Percentiles rank a stretch among this genome's conserved stretches.
These are phyloP conservation scores for Corynespora cassiicola DNA, from an alignment of 2,329 filamentous ascomycete species.

Conservation along the genomic window DNA sequence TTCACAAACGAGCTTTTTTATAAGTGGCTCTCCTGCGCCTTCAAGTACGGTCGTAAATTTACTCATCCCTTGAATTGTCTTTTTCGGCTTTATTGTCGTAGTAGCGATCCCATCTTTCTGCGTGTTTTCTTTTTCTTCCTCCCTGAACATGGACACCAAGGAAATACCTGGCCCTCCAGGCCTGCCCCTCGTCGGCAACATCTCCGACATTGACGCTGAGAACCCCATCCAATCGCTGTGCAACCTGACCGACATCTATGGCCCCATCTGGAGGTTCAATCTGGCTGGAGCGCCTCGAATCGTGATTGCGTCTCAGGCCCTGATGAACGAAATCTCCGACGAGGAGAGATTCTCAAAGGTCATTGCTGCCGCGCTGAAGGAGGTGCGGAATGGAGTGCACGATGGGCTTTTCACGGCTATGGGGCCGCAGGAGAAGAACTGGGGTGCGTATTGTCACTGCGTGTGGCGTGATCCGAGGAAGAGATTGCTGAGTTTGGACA, in stretches of 20 bases:
- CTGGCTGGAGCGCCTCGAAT: slow-evolving; percentile 33
- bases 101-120: too few relatives aligned
- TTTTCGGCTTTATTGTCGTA: too few relatives aligned
- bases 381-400: slow-evolving; percentile 45
- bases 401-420: slow-evolving; percentile 51
- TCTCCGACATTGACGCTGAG: slow-evolving; percentile 67
- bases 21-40: too few relatives aligned
- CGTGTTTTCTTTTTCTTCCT: not conserved
- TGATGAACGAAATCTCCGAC: slow-evolving; percentile 50
- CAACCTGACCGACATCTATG: slow-evolving; percentile 69
- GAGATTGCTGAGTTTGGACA: slow-evolving; percentile 2
- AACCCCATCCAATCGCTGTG: slow-evolving; percentile 62
- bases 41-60: too few relatives aligned
- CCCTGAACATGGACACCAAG: slow-evolving; percentile 17
- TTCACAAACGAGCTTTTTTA: too few relatives aligned
- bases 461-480: not conserved
- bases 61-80: too few relatives aligned
- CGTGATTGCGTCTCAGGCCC: slow-evolving; percentile 36
- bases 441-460: slow-evolving; percentile 34
- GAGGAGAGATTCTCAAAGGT: slow-evolving; percentile 44
- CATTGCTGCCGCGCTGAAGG: slow-evolving; percentile 31
- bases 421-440: slow-evolving; percentile 47
- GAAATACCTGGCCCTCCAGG: slow-evolving; percentile 70
- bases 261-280: slow-evolving; percentile 48
- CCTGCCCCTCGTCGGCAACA: slow-evolving; percentile 70